phyloP scores from a whole-genome alignment of 768 basidiomycete species.

The Boletus fagicola region DNA sequence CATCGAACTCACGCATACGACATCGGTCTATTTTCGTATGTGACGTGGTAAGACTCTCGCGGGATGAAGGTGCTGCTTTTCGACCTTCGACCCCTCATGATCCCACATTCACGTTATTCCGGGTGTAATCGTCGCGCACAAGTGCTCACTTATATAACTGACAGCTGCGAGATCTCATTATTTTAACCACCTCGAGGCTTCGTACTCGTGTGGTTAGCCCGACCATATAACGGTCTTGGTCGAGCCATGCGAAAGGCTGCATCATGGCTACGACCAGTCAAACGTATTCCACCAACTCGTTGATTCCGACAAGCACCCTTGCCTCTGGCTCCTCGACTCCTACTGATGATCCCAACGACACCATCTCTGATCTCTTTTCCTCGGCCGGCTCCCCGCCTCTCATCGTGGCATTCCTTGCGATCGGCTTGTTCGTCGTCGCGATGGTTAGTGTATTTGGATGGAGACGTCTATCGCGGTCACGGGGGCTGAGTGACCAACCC shows the following conservation, averaged over 20 bases:
- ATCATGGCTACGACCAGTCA: conserved; percentile 18
- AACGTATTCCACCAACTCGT: background rate
- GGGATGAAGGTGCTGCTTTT: background rate
- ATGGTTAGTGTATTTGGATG: conserved; percentile 51
- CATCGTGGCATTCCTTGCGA: conserved; percentile 59
- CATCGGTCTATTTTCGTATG: conserved; percentile 20
- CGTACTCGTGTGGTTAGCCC: conserved; percentile 3
- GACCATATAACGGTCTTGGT: conserved; percentile 2
- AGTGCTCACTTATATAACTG: conserved; percentile 14
- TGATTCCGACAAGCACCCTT: conserved; percentile 6
- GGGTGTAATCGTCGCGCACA: conserved; percentile 2
- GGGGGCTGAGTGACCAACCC: conserved; percentile 6
- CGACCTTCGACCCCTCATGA: conserved; percentile 5
- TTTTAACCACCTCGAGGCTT: conserved; percentile 15
- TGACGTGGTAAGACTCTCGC: background rate
- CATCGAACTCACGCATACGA: background rate
- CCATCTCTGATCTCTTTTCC: conserved; percentile 23
- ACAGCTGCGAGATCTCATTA: background rate
- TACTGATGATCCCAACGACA: background rate
- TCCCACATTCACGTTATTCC: conserved; percentile 1
- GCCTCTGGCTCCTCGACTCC: conserved; percentile 1
- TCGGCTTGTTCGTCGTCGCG: conserved; percentile 50
- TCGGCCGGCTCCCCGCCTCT: conserved; percentile 48
- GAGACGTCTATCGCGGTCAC: conserved; percentile 35
- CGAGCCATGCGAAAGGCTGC: conserved; percentile 13